phyloP scores from a whole-genome alignment of 768 basidiomycete species.

The Trametes sanguinea region DNA sequence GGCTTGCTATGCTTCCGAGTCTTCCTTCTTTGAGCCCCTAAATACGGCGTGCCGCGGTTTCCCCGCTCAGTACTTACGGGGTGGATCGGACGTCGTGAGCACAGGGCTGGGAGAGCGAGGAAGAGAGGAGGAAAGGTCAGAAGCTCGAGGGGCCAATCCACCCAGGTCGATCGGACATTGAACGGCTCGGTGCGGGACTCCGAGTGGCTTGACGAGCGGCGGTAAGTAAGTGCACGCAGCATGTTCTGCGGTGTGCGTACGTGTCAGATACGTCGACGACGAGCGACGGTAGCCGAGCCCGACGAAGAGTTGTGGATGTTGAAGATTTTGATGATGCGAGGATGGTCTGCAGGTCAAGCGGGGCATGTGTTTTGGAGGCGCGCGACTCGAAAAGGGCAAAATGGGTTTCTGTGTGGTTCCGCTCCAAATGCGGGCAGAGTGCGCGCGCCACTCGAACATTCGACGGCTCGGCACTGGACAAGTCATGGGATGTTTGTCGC shows the following conservation, averaged over 20 bases:
- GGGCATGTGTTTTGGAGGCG: constrained; percentile 2
- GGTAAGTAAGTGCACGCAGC: neutral
- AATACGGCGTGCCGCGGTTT: neutral
- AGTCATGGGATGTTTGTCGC: constrained; percentile 3
- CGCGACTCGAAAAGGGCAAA: too few relatives aligned
- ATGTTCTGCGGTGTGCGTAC: neutral
- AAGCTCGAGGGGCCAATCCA: too few relatives aligned
- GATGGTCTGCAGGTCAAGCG: constrained; percentile 6
- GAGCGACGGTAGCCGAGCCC: constrained; percentile 9
- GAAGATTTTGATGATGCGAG: neutral
- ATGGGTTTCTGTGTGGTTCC: neutral
- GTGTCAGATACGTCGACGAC: neutral
- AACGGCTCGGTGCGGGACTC: constrained; percentile 16
- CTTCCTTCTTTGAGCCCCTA: neutral
- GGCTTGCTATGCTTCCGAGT: neutral
- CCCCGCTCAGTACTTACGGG: neutral
- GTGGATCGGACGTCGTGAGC: too few relatives aligned
- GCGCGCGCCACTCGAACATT: neutral
- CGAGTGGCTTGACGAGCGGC: neutral
- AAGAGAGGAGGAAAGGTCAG: too few relatives aligned
- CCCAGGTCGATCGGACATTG: constrained; percentile 2
- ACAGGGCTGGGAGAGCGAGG: too few relatives aligned
- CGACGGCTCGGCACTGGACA: neutral
- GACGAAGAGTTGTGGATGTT: neutral
- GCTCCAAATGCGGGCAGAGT: neutral